These are phyloP conservation scores for Eucalyptus victrix DNA, from an alignment of 345 rosid species.

Conservation along the genomic window DNA sequence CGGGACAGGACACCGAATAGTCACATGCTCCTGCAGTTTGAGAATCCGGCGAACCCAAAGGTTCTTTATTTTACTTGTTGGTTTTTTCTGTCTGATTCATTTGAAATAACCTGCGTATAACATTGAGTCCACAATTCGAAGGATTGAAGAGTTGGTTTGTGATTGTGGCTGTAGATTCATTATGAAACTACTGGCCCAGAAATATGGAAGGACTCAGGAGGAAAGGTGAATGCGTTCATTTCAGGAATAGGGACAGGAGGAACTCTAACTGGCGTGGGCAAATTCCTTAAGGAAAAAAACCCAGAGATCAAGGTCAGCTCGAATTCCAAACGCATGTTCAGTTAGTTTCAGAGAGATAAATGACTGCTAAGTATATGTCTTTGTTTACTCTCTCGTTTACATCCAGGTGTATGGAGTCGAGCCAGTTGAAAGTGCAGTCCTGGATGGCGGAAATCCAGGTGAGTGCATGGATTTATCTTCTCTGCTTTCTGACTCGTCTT, in stretches of 20 bases:
- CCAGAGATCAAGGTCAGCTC: slow-evolving; percentile 36
- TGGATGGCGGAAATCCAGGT: slow-evolving; percentile 29
- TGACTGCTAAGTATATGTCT: not conserved
- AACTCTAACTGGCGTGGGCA: slow-evolving; percentile 45
- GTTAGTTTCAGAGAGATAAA: not conserved
- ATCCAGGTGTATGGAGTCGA: slow-evolving; percentile 31
- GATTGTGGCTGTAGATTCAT: slow-evolving; percentile 32
- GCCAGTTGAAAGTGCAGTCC: slow-evolving; percentile 36
- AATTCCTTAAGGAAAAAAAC: slow-evolving; percentile 52
- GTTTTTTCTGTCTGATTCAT: not conserved
- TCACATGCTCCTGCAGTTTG: slow-evolving; percentile 28
- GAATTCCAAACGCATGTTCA: not conserved
- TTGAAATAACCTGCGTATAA: not conserved
- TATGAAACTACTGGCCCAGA: slow-evolving; percentile 40
- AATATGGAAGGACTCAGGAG: slow-evolving; percentile 24
- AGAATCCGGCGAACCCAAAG: slow-evolving; percentile 64
- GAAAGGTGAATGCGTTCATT: slow-evolving; percentile 35
- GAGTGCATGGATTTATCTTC: not conserved
- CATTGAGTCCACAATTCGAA: not conserved
- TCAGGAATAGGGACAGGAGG: slow-evolving; percentile 48
- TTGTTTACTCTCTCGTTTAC: not conserved
- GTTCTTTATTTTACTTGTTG: slow-evolving; percentile 3
- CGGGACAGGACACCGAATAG: slow-evolving; percentile 45
- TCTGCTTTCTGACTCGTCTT: not conserved
- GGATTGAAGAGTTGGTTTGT: not conserved